Percentiles rank a stretch among this genome's conserved stretches.
phyloP scores from a whole-genome alignment of 331 rosid species.

The Saraca asoca region DNA sequence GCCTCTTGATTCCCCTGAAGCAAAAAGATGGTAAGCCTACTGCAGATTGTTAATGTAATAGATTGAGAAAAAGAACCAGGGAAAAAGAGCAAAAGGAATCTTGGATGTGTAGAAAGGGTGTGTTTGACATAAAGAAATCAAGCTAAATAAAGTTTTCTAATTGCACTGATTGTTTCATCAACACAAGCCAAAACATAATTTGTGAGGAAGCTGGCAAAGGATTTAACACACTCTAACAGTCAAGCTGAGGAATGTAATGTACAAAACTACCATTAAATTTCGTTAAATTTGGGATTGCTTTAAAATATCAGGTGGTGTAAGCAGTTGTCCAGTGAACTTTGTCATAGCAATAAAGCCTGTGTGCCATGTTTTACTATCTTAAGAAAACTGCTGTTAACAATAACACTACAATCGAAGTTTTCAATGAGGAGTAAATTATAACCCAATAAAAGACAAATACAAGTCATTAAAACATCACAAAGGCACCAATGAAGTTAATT shows the following conservation, averaged over 20 bases:
- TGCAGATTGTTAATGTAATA: neutral
- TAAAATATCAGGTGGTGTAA: constrained; percentile 31
- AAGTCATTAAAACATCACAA: constrained; percentile 6
- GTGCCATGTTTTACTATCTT: constrained; percentile 18
- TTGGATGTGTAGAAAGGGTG: neutral
- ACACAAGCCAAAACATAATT: neutral
- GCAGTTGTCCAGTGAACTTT: constrained; percentile 17
- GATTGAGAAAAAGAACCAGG: neutral
- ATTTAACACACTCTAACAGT: neutral
- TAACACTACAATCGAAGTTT: constrained; percentile 15
- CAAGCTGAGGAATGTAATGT: neutral
- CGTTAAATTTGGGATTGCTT: constrained; percentile 23
- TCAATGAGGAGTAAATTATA: neutral
- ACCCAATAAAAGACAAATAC: constrained; percentile 16
- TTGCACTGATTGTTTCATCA: neutral
- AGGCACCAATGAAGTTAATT: constrained; percentile 6
- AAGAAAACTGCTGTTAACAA: constrained; percentile 19
- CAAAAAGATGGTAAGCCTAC: neutral
- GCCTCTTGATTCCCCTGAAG: neutral
- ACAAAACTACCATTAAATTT: constrained; percentile 3
- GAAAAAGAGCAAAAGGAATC: neutral
- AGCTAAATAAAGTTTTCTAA: neutral
- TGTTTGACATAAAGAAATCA: constrained; percentile 13
- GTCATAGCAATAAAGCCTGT: constrained; percentile 21
- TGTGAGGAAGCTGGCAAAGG: neutral